phyloP scores from a whole-genome alignment of 1,139 yeast species.

The Magnusiomyces ingens region DNA sequence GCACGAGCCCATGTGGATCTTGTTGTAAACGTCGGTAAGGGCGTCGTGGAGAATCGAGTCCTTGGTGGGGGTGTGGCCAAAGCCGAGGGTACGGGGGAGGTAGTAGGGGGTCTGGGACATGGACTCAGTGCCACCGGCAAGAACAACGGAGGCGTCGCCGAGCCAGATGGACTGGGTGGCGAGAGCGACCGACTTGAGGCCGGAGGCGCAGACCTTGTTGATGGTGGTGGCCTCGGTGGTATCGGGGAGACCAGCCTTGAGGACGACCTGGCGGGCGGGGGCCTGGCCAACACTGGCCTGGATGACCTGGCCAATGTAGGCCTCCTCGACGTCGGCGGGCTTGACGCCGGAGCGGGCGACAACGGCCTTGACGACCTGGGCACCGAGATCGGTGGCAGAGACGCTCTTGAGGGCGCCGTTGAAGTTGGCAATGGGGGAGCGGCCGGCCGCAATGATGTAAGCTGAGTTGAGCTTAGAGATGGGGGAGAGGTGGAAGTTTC shows the following conservation, averaged over 20 bases:
- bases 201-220: slow-evolving; percentile 59
- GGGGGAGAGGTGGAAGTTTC: slow-evolving; percentile 13
- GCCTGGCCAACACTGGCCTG: slow-evolving; percentile 58
- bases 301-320: slow-evolving; percentile 51
- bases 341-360: slow-evolving; percentile 47
- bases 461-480: slow-evolving; percentile 27
- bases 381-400: slow-evolving; percentile 50
- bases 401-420: slow-evolving; percentile 47
- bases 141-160: slow-evolving; percentile 49
- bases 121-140: slow-evolving; percentile 60
- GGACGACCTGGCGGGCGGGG: slow-evolving; percentile 58
- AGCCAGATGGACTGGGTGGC: slow-evolving; percentile 50
- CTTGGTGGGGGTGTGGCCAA: slow-evolving; percentile 44
- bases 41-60: slow-evolving; percentile 56
- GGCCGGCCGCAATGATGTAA: slow-evolving; percentile 48
- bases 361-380: slow-evolving; percentile 50
- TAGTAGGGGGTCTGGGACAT: slow-evolving; percentile 54
- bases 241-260: slow-evolving; percentile 52
- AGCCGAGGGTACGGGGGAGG: slow-evolving; percentile 41
- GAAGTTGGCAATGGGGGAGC: slow-evolving; percentile 57
- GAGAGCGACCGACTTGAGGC: slow-evolving; percentile 49
- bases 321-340: slow-evolving; percentile 47
- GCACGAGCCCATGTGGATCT: slow-evolving; percentile 54
- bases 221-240: slow-evolving; percentile 49
- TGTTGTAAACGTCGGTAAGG: slow-evolving; percentile 48